Evolutionary conservation across 2,329 filamentous ascomycete genomes (phyloP), one percentile per base, ranked within the genome.

Genomic region (Trichoderma pleuroti): DNA sequence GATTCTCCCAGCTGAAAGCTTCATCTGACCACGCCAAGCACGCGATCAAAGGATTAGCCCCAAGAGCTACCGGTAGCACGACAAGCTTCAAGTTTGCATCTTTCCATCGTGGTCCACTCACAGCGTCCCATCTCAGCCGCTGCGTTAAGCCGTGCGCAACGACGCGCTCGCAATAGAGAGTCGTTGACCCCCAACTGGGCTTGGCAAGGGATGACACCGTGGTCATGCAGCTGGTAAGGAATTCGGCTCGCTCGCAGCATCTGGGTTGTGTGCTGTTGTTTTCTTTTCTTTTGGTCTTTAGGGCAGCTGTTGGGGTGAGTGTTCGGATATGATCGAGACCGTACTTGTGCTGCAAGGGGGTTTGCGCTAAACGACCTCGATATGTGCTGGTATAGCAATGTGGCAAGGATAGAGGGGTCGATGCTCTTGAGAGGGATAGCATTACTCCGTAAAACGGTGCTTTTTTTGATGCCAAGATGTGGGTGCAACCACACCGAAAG

Each of bases 391-490:
- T 26, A 52, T 34, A 12, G 36, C 63, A 7, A 24, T 63, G 60
- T 30, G 26, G 60, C 60, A 56, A 34, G 46, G 42, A 36, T 30
- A 11, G 32, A 28, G 21, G n/a, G 12, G 14, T 65, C 12, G 24
- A 49, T 21, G 42, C 18, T 21, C 14, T 32, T 26, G 30, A 12
- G 12, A 46, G 24, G 42, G 24, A 46, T 7, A 30, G 28, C 21
- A 12, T 9, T n/a, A 42, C 39, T n/a, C 39, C 39, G 39, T 42
- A 42, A 42, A 52, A 54, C 39, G 28, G 39, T 54, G 57, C 57
- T 62, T 54, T 67, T 67, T 67, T 26, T 16, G 14, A 62, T 62
- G 67, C 67, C 59, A 69, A 69, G 67, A 69, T 21, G 42, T 69
- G 39, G 57, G 28, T 60, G 67, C 39, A 24, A 60, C 56, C 67